Evolutionary conservation across 352 stramenopile species (phyloP), one percentile per base, ranked within the genome.

Genomic region (Phytopythium aichiense): DNA sequence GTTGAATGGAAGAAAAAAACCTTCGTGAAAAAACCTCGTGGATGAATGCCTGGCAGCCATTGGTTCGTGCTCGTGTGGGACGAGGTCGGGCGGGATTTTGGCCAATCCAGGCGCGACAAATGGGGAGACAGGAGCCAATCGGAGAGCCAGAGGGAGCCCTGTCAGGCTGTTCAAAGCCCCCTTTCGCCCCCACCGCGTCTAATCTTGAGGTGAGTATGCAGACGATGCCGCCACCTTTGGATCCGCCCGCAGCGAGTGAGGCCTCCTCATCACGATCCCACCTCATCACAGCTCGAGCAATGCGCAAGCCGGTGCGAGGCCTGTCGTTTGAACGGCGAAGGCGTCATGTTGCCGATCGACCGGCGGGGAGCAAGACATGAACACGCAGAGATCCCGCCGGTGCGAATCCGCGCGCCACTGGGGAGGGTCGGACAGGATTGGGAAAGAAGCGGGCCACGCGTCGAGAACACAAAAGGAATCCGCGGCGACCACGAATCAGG

Each of bases 11-110:
- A 48, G 31, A 37, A 40, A 18, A 18, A 7, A 42, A 56, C 20
- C 16, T 1, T 25, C 0, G 28, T 25, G 18, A 53, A 74, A 74
- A 74, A 77, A 77, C 70, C 70, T 77, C 58, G 63, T 56, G 42
- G 64, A 33, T 30, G 30, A 40, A 43, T 61, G 61, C 55, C 54
- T 55, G 38, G 15, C 54, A 49, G 15, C 37, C n/a, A 59, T 50
- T 59, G 54, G 54, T 38, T 59, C 35, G 53, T 13, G 30, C 22
- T 15, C 35, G 22, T 58, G 35, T 58, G 54, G 22, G 54, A 50
- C 37, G 37, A 50, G 30, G 54, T 2, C 18, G 6, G 8, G 13
- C 2, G 9, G 52, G 20, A 7, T 70, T 71, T 73, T 53, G 42
- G 28, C 72, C 72, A 80, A 80, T 80, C 28, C 31, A 0, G 23